phyloP scores from a whole-genome alignment of 768 basidiomycete genomes.

The Tylopilus balloui region DNA sequence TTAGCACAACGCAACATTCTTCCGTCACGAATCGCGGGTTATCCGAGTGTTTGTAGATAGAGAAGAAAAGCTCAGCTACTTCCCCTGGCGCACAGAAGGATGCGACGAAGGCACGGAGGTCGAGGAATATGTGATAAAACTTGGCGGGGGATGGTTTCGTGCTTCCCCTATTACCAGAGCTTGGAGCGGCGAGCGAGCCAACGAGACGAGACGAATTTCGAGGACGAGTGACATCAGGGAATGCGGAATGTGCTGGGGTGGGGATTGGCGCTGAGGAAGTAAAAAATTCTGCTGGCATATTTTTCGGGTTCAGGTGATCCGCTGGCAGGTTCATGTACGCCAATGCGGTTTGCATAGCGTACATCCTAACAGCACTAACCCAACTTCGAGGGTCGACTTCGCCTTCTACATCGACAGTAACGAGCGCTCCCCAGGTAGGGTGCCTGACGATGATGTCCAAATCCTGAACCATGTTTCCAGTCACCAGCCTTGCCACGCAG shows the following conservation, averaged over 20 bases:
- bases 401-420: constrained; percentile 85
- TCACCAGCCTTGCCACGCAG: constrained; percentile 82
- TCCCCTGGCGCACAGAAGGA: constrained; percentile 88
- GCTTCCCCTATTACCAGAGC: not conserved
- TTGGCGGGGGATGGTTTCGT: constrained; percentile 48
- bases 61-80: constrained; percentile 90
- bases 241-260: constrained; percentile 66
- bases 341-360: constrained; percentile 78
- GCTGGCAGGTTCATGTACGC: constrained; percentile 64
- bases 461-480: constrained; percentile 87
- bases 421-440: constrained; percentile 84
- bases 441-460: constrained; percentile 96
- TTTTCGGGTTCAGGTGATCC: constrained; percentile 35
- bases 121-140: constrained; percentile 88
- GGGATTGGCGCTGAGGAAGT: constrained; percentile 42
- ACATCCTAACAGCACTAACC: constrained; percentile 89
- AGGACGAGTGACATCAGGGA: constrained; percentile 47
- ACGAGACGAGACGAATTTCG: constrained; percentile 33
- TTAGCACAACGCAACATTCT: constrained; percentile 85
- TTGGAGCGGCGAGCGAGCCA: constrained; percentile 32
- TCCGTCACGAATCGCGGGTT: constrained; percentile 82
- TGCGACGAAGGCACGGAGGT: constrained; percentile 89
- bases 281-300: constrained; percentile 41
- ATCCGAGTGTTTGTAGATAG: constrained; percentile 81
- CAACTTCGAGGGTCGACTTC: constrained; percentile 77